Base-by-base conservation (phyloP, 139 green algal species). In the Chlorella sorokiniana region DNA sequence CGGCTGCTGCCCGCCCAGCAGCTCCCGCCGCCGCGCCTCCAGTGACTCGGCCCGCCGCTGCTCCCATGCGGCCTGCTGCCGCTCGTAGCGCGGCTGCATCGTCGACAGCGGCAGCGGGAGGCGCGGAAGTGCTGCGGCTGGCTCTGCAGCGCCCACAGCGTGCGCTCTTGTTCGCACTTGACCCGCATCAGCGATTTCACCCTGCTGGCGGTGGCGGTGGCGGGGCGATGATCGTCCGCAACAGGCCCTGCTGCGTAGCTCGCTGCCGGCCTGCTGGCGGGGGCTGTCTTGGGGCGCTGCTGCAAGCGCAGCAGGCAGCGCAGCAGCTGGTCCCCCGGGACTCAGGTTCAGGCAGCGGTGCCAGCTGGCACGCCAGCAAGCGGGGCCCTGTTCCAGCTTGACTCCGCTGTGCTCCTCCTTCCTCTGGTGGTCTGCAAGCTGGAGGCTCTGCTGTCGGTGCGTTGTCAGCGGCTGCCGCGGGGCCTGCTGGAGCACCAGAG, bases 71-170 rank as follows among this genome's bases (percentile, higher is more conserved):
- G 41, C 42, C 25, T n/a, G 44, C 44, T 51, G 25, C 33, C 23
- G 41, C 3, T 71, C n/a, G 35, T 65, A 82, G 18, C 81, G 52
- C 27, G 70, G 81, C 16, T 85, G 33, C 31, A 76, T 70, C 3
- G 51, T 75, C 27, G 69, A 81, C 3, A 85, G 81, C 22, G 81
- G 81, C 62, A 85, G 37, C 4, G 81, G 73, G 45, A 81, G 63
- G 81, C 81, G 0, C 56, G 37, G 51, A 81, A 85, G 38, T 33
- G 81, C 35, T 27, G 48, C 20, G 70, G n/a, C 29, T 35, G 52
- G 35, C 40, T 3, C 8, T 22, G 25, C 38, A 85, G 73, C 41
- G 61, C 18, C 16, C 31, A 9, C 8, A 85, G 27, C 10, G 81
- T 70, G 16, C 14, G 4, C 20, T 85, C 81, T 14, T 81, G 81